These are phyloP conservation scores for Carex kokanica DNA, from an alignment of 176 grass and related monocot genomes.

Conservation along the genomic window DNA sequence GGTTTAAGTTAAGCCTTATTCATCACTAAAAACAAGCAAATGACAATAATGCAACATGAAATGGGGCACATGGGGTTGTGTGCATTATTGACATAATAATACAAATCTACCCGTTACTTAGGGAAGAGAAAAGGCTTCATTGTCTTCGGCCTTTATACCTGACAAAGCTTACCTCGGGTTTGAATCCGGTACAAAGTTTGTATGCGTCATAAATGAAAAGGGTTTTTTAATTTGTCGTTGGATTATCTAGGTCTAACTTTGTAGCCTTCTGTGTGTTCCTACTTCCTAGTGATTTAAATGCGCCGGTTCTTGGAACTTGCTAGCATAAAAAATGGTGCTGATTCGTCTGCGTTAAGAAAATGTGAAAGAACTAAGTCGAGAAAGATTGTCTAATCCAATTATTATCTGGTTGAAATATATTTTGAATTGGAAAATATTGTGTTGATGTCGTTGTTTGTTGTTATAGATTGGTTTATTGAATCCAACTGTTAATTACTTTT, in stretches of 20 bases:
- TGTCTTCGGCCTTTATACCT: constrained; percentile 16
- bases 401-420: too few relatives aligned
- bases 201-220: constrained; percentile 15
- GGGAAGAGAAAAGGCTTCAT: constrained; percentile 24
- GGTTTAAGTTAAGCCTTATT: background rate
- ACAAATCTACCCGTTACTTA: constrained; percentile 18
- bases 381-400: too few relatives aligned
- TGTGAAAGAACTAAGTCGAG: too few relatives aligned
- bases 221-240: background rate
- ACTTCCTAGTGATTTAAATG: background rate
- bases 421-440: too few relatives aligned
- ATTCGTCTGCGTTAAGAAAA: too few relatives aligned
- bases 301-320: background rate
- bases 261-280: background rate
- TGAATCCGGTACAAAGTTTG: constrained; percentile 19
- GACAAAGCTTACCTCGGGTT: constrained; percentile 6
- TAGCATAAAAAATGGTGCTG: too few relatives aligned
- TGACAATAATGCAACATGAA: background rate
- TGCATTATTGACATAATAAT: constrained; percentile 21
- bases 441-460: too few relatives aligned
- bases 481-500: too few relatives aligned
- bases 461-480: too few relatives aligned
- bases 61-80: background rate
- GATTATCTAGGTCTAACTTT: background rate
- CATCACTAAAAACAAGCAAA: constrained; percentile 19